A percentile compares a stretch with the other conserved stretches of the same genome.
Evolutionary conservation across 129 eudicot genomes (phyloP).

Genomic region (Pseudognaphalium luteoalbum): DNA sequence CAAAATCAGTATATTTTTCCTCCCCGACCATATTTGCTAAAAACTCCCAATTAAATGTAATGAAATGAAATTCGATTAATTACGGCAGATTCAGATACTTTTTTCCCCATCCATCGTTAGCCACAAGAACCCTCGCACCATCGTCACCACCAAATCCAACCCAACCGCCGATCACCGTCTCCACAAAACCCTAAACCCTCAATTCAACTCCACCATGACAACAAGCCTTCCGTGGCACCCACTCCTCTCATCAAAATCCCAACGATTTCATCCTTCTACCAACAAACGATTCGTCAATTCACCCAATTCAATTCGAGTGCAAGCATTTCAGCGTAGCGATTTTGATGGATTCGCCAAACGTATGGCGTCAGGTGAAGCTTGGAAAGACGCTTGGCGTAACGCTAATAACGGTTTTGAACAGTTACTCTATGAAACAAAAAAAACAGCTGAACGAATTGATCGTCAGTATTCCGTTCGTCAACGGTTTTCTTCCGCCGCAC

Average conservation of each 20-base stretch:
- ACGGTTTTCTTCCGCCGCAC: slow-evolving; percentile 47
- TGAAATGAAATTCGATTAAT: too few species aligned
- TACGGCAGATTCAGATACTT: not conserved
- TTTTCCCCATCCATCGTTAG: slow-evolving; percentile 30
- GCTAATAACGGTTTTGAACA: slow-evolving; percentile 86
- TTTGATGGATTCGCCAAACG: slow-evolving; percentile 62
- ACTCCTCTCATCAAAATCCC: slow-evolving; percentile 33
- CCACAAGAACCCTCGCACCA: slow-evolving; percentile 28
- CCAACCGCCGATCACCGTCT: slow-evolving; percentile 14
- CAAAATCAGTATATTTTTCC: too few species aligned
- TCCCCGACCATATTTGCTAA: too few species aligned
- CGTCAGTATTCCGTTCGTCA: slow-evolving; percentile 60
- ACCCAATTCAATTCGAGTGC: slow-evolving; percentile 26
- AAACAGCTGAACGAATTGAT: slow-evolving; percentile 84
- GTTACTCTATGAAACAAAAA: slow-evolving; percentile 65
- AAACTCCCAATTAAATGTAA: too few species aligned
- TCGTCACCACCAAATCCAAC: not conserved
- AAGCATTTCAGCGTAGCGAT: slow-evolving; percentile 76
- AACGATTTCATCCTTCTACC: slow-evolving; percentile 32
- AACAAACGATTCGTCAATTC: slow-evolving; percentile 18
- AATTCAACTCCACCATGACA: slow-evolving; percentile 43
- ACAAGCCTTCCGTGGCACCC: slow-evolving; percentile 75
- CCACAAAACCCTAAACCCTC: not conserved
- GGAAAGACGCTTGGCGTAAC: slow-evolving; percentile 71
- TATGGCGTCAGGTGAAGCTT: slow-evolving; percentile 69